These are phyloP conservation scores for Acer negundo DNA, from an alignment of 345 rosid species.

Conservation along the genomic window DNA sequence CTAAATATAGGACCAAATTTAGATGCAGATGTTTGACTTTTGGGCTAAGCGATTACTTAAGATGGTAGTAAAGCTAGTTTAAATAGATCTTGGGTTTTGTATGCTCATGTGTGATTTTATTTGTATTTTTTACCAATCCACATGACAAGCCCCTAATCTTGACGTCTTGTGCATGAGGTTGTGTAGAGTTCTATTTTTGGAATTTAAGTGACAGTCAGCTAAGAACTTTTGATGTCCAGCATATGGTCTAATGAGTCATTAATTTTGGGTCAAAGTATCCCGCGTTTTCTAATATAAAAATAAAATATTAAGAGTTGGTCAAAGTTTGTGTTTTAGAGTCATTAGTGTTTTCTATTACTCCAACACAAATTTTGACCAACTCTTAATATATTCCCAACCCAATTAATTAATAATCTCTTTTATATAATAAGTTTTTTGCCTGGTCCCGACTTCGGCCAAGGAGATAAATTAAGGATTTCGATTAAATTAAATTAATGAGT, in stretches of 20 bases:
- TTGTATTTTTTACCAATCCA: neutral
- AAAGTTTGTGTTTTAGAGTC: neutral
- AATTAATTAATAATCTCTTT: too few species aligned
- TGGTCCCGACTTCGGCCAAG: too few species aligned
- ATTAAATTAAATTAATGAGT: too few species aligned
- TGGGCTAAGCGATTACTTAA: neutral
- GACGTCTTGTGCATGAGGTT: neutral
- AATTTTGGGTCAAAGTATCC: neutral
- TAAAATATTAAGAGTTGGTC: neutral
- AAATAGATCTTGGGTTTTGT: neutral
- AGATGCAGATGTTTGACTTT: neutral
- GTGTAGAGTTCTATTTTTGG: neutral
- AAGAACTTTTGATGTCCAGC: neutral
- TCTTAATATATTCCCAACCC: too few species aligned
- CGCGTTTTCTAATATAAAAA: neutral
- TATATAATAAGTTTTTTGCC: too few species aligned
- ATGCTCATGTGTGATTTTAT: neutral
- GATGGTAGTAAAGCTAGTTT: neutral
- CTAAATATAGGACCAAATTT: neutral
- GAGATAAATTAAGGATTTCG: too few species aligned
- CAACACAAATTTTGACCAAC: too few species aligned
- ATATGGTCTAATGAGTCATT: neutral
- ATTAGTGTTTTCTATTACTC: neutral
- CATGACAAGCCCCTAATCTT: neutral
- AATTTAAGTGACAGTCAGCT: neutral